Conservation (phyloP, 805 yeast genomes). For the Brettanomyces bruxellensis region DNA sequence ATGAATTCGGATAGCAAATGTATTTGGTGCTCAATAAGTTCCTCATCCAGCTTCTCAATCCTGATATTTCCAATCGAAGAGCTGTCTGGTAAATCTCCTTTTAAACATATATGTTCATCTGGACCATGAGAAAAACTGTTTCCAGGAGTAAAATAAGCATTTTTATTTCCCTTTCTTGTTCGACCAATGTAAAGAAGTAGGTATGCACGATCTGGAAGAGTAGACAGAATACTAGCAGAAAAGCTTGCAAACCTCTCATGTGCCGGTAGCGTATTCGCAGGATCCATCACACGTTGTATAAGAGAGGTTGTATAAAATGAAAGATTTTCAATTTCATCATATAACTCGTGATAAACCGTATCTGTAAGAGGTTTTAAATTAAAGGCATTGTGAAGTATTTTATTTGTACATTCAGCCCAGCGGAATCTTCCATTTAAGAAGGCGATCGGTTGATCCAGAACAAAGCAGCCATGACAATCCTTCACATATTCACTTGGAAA, state of each 20-base stretch:
- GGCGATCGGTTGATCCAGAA: conserved; percentile 35
- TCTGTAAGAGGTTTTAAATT: conserved; percentile 2
- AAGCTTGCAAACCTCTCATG: conserved; percentile 11
- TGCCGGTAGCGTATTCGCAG: conserved; percentile 9
- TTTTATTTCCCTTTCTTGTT: neutral
- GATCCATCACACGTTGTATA: conserved; percentile 14
- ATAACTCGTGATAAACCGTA: neutral
- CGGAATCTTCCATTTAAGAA: conserved; percentile 46
- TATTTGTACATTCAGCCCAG: conserved; percentile 22
- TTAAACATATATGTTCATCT: neutral
- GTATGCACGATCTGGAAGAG: conserved; percentile 15
- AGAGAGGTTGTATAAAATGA: conserved; percentile 12
- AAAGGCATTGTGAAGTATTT: conserved; percentile 9
- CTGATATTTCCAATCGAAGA: conserved; percentile 10
- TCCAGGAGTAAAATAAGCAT: neutral
- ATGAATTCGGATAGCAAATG: conserved; percentile 13
- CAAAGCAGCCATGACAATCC: conserved; percentile 20
- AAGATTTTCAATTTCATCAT: conserved; percentile 12
- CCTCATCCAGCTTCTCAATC: conserved; percentile 3
- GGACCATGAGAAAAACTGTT: neutral
- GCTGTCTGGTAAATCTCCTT: conserved; percentile 1
- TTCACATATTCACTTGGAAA: conserved; percentile 36
- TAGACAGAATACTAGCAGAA: conserved; percentile 11
- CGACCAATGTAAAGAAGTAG: conserved; percentile 10
- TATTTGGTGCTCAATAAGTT: conserved; percentile 9